phyloP scores from a whole-genome alignment of 106 monocot species.

The Gastrodia elata region DNA sequence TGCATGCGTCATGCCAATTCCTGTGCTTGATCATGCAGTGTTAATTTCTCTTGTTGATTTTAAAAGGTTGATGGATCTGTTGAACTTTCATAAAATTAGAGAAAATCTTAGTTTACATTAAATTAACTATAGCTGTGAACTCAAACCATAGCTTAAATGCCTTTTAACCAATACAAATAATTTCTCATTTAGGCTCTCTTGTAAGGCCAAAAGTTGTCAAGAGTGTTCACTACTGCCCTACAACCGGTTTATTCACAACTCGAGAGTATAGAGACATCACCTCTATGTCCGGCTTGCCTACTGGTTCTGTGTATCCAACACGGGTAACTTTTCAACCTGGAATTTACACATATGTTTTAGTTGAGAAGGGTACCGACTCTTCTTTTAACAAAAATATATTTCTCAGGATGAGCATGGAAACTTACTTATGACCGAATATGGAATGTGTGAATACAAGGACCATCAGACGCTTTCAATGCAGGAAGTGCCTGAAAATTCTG shows the following conservation, averaged over 20 bases:
- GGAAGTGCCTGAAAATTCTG: conserved; percentile 96
- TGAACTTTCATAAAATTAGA: not conserved
- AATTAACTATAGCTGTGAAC: not conserved
- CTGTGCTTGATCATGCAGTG: not conserved
- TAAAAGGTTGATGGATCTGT: not conserved
- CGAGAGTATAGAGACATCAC: conserved; percentile 96
- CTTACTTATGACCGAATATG: conserved; percentile 89
- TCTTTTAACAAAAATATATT: conserved; percentile 3
- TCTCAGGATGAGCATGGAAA: conserved; percentile 92
- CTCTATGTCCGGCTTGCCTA: conserved; percentile 74
- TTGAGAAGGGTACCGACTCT: not conserved
- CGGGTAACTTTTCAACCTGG: conserved; percentile 44
- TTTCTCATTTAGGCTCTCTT: conserved; percentile 53
- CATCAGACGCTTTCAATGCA: conserved; percentile 99
- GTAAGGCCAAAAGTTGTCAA: conserved; percentile 96
- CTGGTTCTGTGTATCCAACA: conserved; percentile 96
- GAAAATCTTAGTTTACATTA: not conserved
- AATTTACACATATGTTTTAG: not conserved
- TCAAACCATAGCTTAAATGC: not conserved
- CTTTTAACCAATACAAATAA: not conserved
- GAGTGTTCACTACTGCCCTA: conserved; percentile 92
- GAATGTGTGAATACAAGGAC: conserved; percentile 94
- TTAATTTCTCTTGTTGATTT: not conserved
- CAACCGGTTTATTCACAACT: conserved; percentile 48
- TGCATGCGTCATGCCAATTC: not conserved